phyloP scores from a whole-genome alignment of 1,139 yeast genomes.

The Candida glucosophila region DNA sequence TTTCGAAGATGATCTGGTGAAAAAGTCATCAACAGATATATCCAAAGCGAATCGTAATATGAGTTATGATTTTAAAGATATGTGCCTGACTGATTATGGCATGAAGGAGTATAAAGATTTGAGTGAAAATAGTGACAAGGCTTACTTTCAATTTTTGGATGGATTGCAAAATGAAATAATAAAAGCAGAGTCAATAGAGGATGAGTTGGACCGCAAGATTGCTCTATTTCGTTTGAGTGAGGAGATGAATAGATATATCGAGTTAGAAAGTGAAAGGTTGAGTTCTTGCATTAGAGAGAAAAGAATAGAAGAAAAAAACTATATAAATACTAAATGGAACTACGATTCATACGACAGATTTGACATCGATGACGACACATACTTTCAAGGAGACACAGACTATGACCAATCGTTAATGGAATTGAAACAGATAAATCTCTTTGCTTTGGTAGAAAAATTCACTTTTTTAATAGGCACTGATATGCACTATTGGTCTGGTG shows the following conservation, averaged over 20 bases:
- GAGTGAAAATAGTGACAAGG: constrained; percentile 3
- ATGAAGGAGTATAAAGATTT: constrained; percentile 12
- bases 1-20: constrained; percentile 18
- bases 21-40: too few species aligned
- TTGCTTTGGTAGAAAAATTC: constrained; percentile 86
- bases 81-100: constrained; percentile 9
- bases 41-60: too few species aligned
- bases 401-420: constrained; percentile 43
- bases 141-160: constrained; percentile 8
- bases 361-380: constrained; percentile 40
- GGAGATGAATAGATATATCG: constrained; percentile 23
- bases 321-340: constrained; percentile 30
- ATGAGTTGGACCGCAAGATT: constrained; percentile 33
- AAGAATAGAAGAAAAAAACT: constrained; percentile 24
- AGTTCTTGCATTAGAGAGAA: constrained; percentile 24
- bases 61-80: constrained; percentile 7
- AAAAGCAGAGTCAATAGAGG: constrained; percentile 26
- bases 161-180: constrained; percentile 27
- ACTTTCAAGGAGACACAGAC: constrained; percentile 27
- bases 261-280: constrained; percentile 25
- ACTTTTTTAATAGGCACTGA: constrained; percentile 70
- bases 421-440: constrained; percentile 57
- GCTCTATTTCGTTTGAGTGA: constrained; percentile 31
- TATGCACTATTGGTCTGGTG: constrained; percentile 94
- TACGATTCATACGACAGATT: constrained; percentile 55